phyloP scores from a whole-genome alignment of 345 rosid species.

The Sisymbrium irio region DNA sequence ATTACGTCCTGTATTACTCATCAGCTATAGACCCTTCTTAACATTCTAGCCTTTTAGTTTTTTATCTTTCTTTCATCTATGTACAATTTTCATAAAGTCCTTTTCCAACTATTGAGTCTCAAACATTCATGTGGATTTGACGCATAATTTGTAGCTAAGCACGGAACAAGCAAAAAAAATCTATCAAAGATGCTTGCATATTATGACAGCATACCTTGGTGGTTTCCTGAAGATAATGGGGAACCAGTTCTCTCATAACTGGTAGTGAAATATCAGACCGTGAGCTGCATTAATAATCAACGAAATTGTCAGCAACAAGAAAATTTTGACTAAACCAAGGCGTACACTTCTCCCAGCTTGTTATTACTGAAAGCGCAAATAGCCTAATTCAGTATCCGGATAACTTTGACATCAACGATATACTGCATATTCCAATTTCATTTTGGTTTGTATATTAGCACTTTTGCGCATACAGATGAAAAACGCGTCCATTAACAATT shows the following conservation, averaged over 20 bases:
- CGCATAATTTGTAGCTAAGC: not conserved
- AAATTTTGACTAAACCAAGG: conserved; percentile 3
- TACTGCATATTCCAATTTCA: conserved; percentile 16
- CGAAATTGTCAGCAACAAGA: not conserved
- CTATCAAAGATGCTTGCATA: conserved; percentile 6
- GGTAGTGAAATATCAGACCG: conserved; percentile 95
- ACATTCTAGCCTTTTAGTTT: conserved; percentile 15
- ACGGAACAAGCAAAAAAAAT: not conserved
- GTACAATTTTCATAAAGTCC: not conserved
- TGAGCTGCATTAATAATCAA: conserved; percentile 51
- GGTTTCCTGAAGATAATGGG: conserved; percentile 90
- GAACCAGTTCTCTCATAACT: conserved; percentile 89
- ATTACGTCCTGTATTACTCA: not conserved
- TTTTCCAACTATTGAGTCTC: conserved; percentile 10
- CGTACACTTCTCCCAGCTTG: conserved; percentile 1
- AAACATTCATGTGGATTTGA: conserved; percentile 10
- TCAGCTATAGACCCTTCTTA: not conserved
- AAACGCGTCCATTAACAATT: not conserved
- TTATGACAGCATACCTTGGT: conserved; percentile 64
- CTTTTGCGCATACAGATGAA: conserved; percentile 1
- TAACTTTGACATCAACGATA: conserved; percentile 7
- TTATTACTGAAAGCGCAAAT: not conserved
- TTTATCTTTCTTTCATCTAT: not conserved
- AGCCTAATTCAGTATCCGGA: conserved; percentile 14
- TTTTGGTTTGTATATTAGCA: conserved; percentile 19